Conservation (phyloP, 2,329 filamentous ascomycete genomes). For the Verticillium alfalfae region DNA sequence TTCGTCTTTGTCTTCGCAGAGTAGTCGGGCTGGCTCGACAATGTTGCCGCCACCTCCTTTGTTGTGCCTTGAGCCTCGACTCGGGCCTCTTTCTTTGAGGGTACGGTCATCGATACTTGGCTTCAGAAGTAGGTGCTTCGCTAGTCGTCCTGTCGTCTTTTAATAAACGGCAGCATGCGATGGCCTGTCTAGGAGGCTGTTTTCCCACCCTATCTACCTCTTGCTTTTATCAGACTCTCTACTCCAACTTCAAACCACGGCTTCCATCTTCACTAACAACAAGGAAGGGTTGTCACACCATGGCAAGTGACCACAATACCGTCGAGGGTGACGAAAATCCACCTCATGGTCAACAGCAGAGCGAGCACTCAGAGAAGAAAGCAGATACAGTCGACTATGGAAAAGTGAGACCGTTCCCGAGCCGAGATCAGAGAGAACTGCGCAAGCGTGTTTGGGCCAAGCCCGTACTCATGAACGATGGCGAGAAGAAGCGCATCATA, state of each 20-base stretch:
- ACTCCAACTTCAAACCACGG: too few relatives aligned
- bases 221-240: too few relatives aligned
- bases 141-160: too few relatives aligned
- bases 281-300: neutral
- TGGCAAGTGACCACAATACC: neutral
- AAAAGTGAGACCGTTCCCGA: neutral
- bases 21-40: neutral
- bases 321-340: neutral
- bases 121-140: too few relatives aligned
- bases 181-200: too few relatives aligned
- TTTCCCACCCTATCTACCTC: too few relatives aligned
- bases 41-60: neutral
- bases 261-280: too few relatives aligned
- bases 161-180: neutral
- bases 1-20: conserved; percentile 6
- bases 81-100: neutral
- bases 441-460: neutral
- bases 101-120: neutral
- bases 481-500: neutral
- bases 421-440: neutral
- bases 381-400: neutral
- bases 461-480: neutral
- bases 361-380: neutral
- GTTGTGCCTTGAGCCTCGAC: neutral
- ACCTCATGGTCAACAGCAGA: neutral